Percentiles rank a stretch among this genome's conserved stretches.
Conservation (phyloP, 345 rosid species). For the Aegle marmelos region DNA sequence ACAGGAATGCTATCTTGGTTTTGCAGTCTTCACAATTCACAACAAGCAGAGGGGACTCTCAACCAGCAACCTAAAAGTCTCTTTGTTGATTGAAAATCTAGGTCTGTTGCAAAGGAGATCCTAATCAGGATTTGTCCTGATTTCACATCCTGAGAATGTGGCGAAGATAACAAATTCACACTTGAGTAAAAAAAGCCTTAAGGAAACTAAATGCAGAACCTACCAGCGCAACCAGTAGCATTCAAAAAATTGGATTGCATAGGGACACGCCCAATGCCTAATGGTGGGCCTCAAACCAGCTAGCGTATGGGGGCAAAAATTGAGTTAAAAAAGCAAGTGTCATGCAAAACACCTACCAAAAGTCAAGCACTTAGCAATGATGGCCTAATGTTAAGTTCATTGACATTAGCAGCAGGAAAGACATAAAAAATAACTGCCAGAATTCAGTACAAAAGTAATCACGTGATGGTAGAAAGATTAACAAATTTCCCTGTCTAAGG, state of each 20-base stretch:
- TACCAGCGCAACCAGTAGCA: background rate
- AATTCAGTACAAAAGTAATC: background rate
- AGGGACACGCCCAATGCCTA: background rate
- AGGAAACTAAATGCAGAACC: background rate
- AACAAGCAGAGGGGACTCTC: background rate
- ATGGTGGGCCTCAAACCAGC: background rate
- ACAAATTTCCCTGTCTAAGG: background rate
- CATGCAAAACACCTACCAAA: background rate
- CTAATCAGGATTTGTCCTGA: background rate
- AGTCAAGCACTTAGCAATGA: background rate
- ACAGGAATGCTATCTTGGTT: background rate
- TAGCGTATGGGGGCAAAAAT: background rate
- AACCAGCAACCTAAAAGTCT: background rate
- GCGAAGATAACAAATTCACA: background rate
- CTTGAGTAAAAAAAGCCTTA: background rate
- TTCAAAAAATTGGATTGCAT: background rate
- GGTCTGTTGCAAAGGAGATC: background rate
- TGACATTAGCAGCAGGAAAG: background rate
- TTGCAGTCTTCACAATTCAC: background rate
- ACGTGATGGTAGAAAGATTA: background rate
- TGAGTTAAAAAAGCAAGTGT: background rate
- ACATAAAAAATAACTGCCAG: background rate
- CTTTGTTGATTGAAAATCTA: background rate
- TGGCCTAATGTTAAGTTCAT: background rate
- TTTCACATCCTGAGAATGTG: background rate